A percentile compares a stretch with the other conserved stretches of the same genome.
Conservation (phyloP, 225 moss, liverwort and hornwort species). For the Straminergon stramineum region DNA sequence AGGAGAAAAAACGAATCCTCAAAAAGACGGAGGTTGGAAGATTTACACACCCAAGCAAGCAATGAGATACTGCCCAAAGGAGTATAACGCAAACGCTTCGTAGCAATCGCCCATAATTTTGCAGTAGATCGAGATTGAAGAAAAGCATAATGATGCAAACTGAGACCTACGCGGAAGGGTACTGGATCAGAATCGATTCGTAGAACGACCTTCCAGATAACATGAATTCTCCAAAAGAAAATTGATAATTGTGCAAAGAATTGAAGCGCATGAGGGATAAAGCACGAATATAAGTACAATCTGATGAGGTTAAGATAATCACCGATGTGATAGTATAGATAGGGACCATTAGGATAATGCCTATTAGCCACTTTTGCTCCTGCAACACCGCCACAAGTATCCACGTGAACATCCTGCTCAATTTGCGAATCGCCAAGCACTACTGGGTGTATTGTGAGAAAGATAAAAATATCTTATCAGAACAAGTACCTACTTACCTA, state of each 20-base stretch:
- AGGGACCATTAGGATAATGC: slow-evolving; percentile 59
- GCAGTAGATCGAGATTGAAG: slow-evolving; percentile 54
- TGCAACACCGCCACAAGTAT: slow-evolving; percentile 9
- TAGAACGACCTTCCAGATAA: background rate
- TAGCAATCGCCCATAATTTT: slow-evolving; percentile 80
- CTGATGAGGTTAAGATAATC: slow-evolving; percentile 18
- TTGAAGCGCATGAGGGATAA: background rate
- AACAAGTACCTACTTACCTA: background rate
- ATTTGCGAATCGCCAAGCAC: background rate
- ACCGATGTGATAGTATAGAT: slow-evolving; percentile 42
- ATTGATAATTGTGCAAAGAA: background rate
- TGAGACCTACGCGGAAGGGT: slow-evolving; percentile 35
- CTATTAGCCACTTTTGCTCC: slow-evolving; percentile 66
- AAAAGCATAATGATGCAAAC: slow-evolving; percentile 73
- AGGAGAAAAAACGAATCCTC: background rate
- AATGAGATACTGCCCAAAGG: slow-evolving; percentile 86
- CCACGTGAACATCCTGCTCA: background rate
- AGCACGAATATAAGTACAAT: background rate
- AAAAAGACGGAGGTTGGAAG: background rate
- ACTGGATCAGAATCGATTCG: slow-evolving; percentile 9
- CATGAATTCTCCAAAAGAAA: background rate
- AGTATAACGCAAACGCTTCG: slow-evolving; percentile 92
- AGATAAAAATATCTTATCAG: background rate
- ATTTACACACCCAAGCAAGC: slow-evolving; percentile 68
- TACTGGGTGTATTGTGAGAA: background rate